A percentile compares a stretch with the other conserved stretches of the same genome.
Conservation (phyloP, 176 grass and related monocot genomes). For the Triticum monococcum region DNA sequence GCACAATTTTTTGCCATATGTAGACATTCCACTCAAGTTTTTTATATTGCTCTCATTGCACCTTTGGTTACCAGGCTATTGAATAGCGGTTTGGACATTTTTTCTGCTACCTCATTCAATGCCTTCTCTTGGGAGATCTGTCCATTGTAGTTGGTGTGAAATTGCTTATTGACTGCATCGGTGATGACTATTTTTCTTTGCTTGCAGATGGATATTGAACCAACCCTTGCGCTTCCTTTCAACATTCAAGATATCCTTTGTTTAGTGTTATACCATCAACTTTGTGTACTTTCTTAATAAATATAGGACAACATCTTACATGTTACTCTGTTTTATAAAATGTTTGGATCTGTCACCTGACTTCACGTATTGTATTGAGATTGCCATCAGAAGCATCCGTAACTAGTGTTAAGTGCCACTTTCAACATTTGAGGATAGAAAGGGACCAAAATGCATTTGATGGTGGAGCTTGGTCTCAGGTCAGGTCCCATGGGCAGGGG, state of each 20-base stretch:
- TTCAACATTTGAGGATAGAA: not conserved
- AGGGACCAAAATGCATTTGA: not conserved
- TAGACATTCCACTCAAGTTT: not conserved
- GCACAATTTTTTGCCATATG: not conserved
- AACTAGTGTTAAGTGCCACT: conserved; percentile 7
- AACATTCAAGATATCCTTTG: conserved; percentile 90
- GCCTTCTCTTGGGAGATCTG: not conserved
- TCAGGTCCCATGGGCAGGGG: not conserved
- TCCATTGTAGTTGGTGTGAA: conserved; percentile 14
- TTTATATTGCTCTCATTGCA: not conserved
- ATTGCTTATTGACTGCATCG: conserved; percentile 8
- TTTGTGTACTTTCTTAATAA: not conserved
- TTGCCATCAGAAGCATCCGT: not conserved
- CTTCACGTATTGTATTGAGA: not conserved
- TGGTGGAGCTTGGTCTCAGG: not conserved
- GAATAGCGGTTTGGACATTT: not conserved
- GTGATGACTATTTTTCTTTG: conserved; percentile 27
- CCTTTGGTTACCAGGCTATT: not conserved
- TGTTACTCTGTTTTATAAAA: not conserved
- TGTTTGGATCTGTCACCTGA: not conserved
- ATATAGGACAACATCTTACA: not conserved
- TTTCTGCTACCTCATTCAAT: not conserved
- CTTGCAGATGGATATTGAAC: conserved; percentile 77
- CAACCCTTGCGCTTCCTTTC: conserved; percentile 76
- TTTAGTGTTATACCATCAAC: not conserved